Conservation (phyloP, 1,284 basidiomycete genomes). For the Flammula alnicola region DNA sequence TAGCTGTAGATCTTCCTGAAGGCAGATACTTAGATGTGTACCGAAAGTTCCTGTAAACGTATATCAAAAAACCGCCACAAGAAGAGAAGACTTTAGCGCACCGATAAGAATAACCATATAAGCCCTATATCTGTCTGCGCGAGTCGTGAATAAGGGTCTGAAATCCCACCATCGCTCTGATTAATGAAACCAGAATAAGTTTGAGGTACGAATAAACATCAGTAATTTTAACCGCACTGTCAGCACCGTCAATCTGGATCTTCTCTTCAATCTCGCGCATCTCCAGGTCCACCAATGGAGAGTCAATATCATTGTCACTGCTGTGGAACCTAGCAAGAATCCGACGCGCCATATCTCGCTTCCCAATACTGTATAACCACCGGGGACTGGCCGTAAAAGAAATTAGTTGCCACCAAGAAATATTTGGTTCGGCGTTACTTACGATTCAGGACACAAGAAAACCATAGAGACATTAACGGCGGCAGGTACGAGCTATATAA, state of each 20-base stretch:
- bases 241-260: conserved; percentile 47
- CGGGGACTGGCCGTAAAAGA: conserved; percentile 43
- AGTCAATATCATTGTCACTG: conserved; percentile 46
- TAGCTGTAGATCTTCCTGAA: background rate
- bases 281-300: conserved; percentile 54
- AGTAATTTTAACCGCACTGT: conserved; percentile 43
- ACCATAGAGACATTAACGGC: conserved; percentile 49
- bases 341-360: conserved; percentile 41
- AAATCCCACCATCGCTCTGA: conserved; percentile 60
- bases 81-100: conserved; percentile 21
- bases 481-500: conserved; percentile 48
- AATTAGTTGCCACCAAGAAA: background rate
- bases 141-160: conserved; percentile 51
- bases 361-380: conserved; percentile 54
- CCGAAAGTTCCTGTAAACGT: conserved; percentile 41
- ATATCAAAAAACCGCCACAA: background rate
- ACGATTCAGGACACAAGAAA: conserved; percentile 54
- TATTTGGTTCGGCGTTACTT: conserved; percentile 18
- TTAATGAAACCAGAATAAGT: no score
- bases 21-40: background rate
- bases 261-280: conserved; percentile 58
- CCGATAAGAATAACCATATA: conserved; percentile 57
- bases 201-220: no score
- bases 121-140: conserved; percentile 50
- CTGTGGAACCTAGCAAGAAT: conserved; percentile 54